Evolutionary conservation across 108 stramenopile species (phyloP).

Genomic region (Nitzschia palea): DNA sequence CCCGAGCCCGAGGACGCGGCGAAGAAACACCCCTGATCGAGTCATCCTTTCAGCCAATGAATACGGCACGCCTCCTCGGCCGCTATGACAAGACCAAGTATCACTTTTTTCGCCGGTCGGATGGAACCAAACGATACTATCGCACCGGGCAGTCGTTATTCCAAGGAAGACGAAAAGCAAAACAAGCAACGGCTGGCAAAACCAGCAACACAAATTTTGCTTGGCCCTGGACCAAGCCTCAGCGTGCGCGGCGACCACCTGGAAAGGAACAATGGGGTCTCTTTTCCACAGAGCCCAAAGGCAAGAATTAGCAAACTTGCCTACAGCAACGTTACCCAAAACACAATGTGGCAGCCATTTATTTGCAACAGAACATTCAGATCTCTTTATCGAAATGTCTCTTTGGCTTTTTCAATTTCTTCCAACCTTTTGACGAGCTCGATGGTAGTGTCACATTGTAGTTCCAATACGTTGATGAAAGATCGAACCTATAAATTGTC

Average conservation of each 20-base stretch:
- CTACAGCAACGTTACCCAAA: too few species aligned
- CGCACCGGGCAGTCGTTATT: conserved; percentile 32
- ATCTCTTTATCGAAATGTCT: too few species aligned
- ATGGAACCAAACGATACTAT: conserved; percentile 43
- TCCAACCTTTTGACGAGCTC: too few species aligned
- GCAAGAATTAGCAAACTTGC: too few species aligned
- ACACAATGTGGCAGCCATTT: too few species aligned
- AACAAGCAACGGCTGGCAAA: background rate
- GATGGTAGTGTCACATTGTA: too few species aligned
- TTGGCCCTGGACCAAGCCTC: conserved; percentile 3
- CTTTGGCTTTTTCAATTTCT: too few species aligned
- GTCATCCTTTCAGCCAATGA: background rate
- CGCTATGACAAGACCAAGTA: conserved; percentile 27
- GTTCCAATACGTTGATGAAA: too few species aligned
- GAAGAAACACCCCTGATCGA: background rate
- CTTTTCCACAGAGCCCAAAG: background rate
- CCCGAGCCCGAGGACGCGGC: conserved; percentile 31
- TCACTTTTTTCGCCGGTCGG: conserved; percentile 26
- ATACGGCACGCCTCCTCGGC: conserved; percentile 2
- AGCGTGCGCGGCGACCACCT: background rate
- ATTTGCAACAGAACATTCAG: too few species aligned
- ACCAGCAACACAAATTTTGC: background rate
- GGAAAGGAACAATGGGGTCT: conserved; percentile 3
- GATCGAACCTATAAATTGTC: too few species aligned
- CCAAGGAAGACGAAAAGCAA: background rate